Evolutionary conservation across 768 basidiomycete genomes (phyloP).

Genomic region (Naganishia vishniacii): DNA sequence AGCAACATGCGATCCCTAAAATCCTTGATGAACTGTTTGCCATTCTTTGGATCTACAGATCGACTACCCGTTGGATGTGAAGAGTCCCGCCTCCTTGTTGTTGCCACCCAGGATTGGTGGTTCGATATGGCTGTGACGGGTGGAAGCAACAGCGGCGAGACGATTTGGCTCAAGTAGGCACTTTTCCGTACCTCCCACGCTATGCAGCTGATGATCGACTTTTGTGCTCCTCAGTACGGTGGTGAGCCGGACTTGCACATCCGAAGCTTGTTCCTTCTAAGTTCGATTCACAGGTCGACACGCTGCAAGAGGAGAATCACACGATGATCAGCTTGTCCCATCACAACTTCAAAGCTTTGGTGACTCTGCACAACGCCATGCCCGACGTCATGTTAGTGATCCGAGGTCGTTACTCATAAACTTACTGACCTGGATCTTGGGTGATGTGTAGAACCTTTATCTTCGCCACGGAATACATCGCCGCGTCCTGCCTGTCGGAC

Average conservation of each 20-base stretch:
- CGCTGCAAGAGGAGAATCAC: constrained; percentile 1
- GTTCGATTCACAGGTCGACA: not conserved
- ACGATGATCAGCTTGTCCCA: constrained; percentile 6
- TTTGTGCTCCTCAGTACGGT: no score
- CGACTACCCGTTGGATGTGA: not conserved
- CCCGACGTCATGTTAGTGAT: constrained; percentile 16
- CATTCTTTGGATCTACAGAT: not conserved
- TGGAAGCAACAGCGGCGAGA: constrained; percentile 17
- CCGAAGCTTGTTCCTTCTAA: not conserved
- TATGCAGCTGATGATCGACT: no score
- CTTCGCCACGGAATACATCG: not conserved
- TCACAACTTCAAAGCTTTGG: not conserved
- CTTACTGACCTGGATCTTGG: not conserved
- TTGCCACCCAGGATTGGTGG: constrained; percentile 12
- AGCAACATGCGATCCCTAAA: not conserved
- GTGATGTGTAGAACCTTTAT: not conserved
- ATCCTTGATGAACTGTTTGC: not conserved
- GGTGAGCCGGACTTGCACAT: constrained; percentile 10
- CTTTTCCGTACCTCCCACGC: no score
- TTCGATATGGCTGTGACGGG: constrained; percentile 8
- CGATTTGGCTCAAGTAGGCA: no score
- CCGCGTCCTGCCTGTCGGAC: constrained; percentile 9
- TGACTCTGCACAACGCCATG: constrained; percentile 4
- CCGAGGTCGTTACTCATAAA: not conserved
- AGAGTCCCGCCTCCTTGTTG: not conserved